Base-by-base conservation (phyloP, 2,329 filamentous ascomycete genomes). In the Ophidiomyces ophidiicola region DNA sequence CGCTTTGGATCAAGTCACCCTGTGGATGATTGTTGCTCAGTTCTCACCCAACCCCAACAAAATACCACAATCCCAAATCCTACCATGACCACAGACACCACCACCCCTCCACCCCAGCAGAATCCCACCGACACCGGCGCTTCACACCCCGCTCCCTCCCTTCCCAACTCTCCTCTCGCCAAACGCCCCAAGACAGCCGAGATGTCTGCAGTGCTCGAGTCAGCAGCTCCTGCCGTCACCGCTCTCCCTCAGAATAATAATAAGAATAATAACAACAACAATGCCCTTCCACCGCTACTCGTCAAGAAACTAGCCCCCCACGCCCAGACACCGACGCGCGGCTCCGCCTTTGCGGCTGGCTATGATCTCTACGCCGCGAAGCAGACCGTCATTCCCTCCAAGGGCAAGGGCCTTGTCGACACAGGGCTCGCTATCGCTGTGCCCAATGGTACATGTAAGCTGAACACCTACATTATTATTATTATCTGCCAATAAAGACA, bases 391-490 rank as follows among this genome's bases (percentile, higher is more conserved):
- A 78, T 98, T 41, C 87, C 87, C 0, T 77, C 82, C 1, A 72
- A 83, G 44, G 87, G 86, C 49, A 86, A 93, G 64, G 85, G 69
- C 0, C 66, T 94, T 20, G 86, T 96, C 25, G 82, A 87, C 52
- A 96, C 90, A 0, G 88, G 90, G 53, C 81, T 98, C 47, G 78
- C 79, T 51, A 88, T 98, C 65, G 83, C 86, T 18, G 82, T 94
- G 34, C 90, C 90, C 0, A 81, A 76, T 4, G 86, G 84, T 37
- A 94, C 87, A 8, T 96, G 84, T 92, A 70, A 45, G 81, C 66
- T 37, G n/a, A n/a, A n/a, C 17, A 10, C 14, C 14, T 26, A 6
- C 33, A 15, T 32, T 19, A 11, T 26, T 26, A 6, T 7, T 26
- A 7, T 4, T 32, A 19, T 15, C 30, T 15, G 3, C 14, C 25